Base-by-base conservation (phyloP, 306 rosid species). In the Erythrophleum fordii region DNA sequence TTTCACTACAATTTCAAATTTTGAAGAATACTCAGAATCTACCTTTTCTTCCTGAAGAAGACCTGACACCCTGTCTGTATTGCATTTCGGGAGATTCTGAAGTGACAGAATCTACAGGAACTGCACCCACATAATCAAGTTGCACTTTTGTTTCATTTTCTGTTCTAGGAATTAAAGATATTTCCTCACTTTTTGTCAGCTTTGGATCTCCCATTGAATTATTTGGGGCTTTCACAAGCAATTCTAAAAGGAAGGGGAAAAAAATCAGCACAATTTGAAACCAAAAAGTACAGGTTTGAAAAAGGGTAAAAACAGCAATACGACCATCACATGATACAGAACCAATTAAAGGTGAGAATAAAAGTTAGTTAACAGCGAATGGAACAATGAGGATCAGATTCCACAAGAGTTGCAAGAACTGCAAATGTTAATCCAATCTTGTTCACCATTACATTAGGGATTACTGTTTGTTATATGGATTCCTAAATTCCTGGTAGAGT, bases 21-120 rank as follows among this genome's bases (percentile, higher is more conserved):
- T 7, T 69, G 25, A 26, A 74, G 39, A 69, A 45, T 13, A 16
- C 41, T 8, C 56, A 59, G 26, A 72, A 17, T 11, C 28, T 62
- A 81, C 80, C 84, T 64, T 65, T 29, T 51, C 18, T 75, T 64
- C 52, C 41, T 39, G 80, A 62, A 73, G 81, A 74, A 44, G 52
- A 66, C 52, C 25, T 45, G 23, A 49, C 62, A 59, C 20, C 67
- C 35, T 8, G 53, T 39, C 16, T 49, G 22, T 70, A n/a, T 70
- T 42, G 68, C 60, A 3, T 56, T 79, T 75, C 75, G 29, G 69
- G 78, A 61, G 75, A 58, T 46, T 16, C 11, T 20, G 82, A 29
- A 72, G 69, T 56, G 22, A 20, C 44, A 46, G 80, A 65, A 56
- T 66, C 48, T 22, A 73, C 74, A 62, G 84, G 75, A 3, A n/a